Base-by-base conservation (phyloP, 2,329 filamentous ascomycete genomes). In the Macroventuria anomochaeta region DNA sequence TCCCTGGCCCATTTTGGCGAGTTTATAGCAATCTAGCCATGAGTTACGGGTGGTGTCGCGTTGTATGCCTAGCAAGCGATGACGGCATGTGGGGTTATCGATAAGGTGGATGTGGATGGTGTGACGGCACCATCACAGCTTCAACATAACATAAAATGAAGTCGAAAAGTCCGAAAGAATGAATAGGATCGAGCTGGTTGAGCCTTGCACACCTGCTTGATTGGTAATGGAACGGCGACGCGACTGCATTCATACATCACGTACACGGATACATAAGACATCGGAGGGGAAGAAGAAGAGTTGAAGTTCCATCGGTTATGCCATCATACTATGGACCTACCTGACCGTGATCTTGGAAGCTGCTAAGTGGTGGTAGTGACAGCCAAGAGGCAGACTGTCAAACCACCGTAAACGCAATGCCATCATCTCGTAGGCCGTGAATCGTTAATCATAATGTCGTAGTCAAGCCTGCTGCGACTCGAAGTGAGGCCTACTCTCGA, bases 1-100 rank as follows among this genome's bases (percentile, higher is more conserved):
- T 54, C 64, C 68, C 61, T 73, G 70, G 48, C 70, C 70, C 70
- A 73, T 73, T 37, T 18, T 67, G 48, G 38, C 56, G 28, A 32
- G 8, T 33, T 21, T 26, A 23, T 47, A 18, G 13, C n/a, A n/a
- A 11, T 8, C 20, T 23, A 20, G 18, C 17, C 26, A 32, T 43
- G 34, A 17, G 23, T 20, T 44, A 28, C 7, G 23, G 31, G 12
- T 26, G 37, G 38, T 37, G 43, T 39, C 17, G 37, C 18, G 20
- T 26, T 31, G 21, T 33, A 37, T 43, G 47, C 32, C 38, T 31
- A 23, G 33, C 32, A 25, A 28, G 15, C 33, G 34, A 49, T 54
- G 51, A 54, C 51, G 44, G 50, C 31, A 54, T 54, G 51, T 54
- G 51, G 44, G 51, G 44, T 48, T 48, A 53, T 53, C 43, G 51